These are phyloP conservation scores for Penicillium sp. DNA, from an alignment of 2,329 filamentous ascomycete genomes.

Conservation along the genomic window DNA sequence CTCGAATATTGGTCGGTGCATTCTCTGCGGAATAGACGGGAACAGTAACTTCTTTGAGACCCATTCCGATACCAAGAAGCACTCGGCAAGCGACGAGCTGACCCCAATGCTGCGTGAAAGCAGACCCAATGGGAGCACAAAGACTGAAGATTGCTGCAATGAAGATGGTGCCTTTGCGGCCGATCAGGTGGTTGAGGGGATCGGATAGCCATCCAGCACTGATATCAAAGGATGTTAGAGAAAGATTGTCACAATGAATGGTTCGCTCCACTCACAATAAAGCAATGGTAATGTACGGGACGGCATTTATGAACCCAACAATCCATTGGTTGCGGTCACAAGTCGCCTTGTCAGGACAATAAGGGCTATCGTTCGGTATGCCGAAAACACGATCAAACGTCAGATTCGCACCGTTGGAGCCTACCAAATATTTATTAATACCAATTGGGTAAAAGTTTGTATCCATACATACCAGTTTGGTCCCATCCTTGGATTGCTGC, in stretches of 20 bases:
- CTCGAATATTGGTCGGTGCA: constrained; percentile 57
- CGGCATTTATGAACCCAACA: constrained; percentile 65
- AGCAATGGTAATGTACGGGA: constrained; percentile 54
- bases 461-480: constrained; percentile 42
- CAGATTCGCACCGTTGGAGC: constrained; percentile 27
- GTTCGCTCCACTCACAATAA: constrained; percentile 46
- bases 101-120: constrained; percentile 21
- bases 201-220: constrained; percentile 25
- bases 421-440: constrained; percentile 4
- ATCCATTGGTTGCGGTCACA: constrained; percentile 56
- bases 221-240: neutral
- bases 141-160: constrained; percentile 23
- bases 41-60: constrained; percentile 49
- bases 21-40: constrained; percentile 61
- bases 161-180: constrained; percentile 24
- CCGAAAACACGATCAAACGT: constrained; percentile 27
- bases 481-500: constrained; percentile 59
- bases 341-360: constrained; percentile 22
- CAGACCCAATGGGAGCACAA: constrained; percentile 21
- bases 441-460: too few relatives aligned
- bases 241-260: neutral
- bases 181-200: constrained; percentile 22
- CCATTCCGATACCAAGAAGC: constrained; percentile 37
- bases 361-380: constrained; percentile 19
- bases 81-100: constrained; percentile 22